phyloP scores from a whole-genome alignment of 805 yeast genomes.

The Cyberlindnera xylosilytica region DNA sequence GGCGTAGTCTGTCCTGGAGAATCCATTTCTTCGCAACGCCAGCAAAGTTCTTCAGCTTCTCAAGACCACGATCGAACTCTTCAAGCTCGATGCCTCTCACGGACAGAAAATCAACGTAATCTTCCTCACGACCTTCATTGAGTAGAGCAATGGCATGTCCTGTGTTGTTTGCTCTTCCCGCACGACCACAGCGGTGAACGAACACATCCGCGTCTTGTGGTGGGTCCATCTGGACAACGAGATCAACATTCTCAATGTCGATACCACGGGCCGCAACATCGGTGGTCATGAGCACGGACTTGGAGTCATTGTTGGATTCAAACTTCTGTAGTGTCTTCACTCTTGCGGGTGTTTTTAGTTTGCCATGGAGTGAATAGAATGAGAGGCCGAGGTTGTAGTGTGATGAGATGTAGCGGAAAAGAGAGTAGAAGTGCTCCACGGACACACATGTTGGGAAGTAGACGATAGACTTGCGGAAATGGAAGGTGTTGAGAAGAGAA shows the following conservation, averaged over 20 bases:
- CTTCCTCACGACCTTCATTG: conserved; percentile 74
- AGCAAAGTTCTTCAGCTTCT: conserved; percentile 15
- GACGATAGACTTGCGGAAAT: conserved; percentile 78
- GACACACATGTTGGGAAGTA: conserved; percentile 89
- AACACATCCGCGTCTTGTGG: conserved; percentile 92
- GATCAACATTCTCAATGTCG: conserved; percentile 91
- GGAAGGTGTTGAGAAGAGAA: conserved; percentile 47
- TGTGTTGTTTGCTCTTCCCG: conserved; percentile 84
- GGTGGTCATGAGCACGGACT: conserved; percentile 77
- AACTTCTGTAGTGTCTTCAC: conserved; percentile 67
- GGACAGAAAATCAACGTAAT: conserved; percentile 73
- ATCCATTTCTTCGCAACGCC: conserved; percentile 47
- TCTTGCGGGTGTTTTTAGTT: conserved; percentile 76
- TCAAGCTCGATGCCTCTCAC: conserved; percentile 62
- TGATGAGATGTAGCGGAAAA: conserved; percentile 42
- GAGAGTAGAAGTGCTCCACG: conserved; percentile 71
- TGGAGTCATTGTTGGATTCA: conserved; percentile 30
- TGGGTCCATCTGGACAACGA: conserved; percentile 92
- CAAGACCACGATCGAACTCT: conserved; percentile 30
- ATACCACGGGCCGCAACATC: conserved; percentile 99
- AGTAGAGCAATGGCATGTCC: conserved; percentile 80
- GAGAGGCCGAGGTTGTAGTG: conserved; percentile 31
- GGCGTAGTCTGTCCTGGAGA: conserved; percentile 70
- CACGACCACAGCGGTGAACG: conserved; percentile 91
- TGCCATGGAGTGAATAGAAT: conserved; percentile 85